phyloP scores from a whole-genome alignment of 768 basidiomycete genomes.

The Leucosporidium creatinivorum region DNA sequence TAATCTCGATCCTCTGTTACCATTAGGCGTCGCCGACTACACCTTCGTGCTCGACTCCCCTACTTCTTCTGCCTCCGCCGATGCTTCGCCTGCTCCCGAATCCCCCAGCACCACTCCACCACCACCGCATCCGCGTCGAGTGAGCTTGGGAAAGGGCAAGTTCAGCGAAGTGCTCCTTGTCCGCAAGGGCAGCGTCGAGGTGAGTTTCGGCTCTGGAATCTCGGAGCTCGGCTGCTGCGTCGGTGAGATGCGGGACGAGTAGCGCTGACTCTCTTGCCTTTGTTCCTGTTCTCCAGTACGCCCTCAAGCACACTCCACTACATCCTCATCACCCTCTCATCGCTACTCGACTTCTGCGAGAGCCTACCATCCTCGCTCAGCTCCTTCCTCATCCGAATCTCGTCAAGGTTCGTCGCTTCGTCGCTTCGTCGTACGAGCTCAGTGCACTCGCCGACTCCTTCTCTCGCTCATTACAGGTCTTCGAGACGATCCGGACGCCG shows the following conservation, averaged over 20 bases:
- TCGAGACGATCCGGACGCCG: constrained; percentile 44
- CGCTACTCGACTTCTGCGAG: constrained; percentile 44
- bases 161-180: constrained; percentile 45
- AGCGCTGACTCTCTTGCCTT: too few relatives aligned
- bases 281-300: constrained; percentile 39
- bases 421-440: too few relatives aligned
- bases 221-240: too few relatives aligned
- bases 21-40: constrained; percentile 42
- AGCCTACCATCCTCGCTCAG: constrained; percentile 45
- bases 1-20: constrained; percentile 41
- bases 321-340: constrained; percentile 48
- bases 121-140: background rate
- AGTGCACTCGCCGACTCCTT: background rate
- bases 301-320: constrained; percentile 46
- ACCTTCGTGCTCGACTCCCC: constrained; percentile 37
- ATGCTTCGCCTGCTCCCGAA: constrained; percentile 7
- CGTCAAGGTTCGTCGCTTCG: constrained; percentile 33
- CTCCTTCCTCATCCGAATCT: constrained; percentile 46
- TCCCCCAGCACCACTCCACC: background rate
- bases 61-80: too few relatives aligned
- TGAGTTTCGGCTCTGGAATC: constrained; percentile 29
- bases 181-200: constrained; percentile 39
- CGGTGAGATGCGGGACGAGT: too few relatives aligned
- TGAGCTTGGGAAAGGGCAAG: constrained; percentile 44
- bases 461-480: constrained; percentile 32